Conservation (phyloP, 2,329 filamentous ascomycete species). For the Curvularia eragrostidis region DNA sequence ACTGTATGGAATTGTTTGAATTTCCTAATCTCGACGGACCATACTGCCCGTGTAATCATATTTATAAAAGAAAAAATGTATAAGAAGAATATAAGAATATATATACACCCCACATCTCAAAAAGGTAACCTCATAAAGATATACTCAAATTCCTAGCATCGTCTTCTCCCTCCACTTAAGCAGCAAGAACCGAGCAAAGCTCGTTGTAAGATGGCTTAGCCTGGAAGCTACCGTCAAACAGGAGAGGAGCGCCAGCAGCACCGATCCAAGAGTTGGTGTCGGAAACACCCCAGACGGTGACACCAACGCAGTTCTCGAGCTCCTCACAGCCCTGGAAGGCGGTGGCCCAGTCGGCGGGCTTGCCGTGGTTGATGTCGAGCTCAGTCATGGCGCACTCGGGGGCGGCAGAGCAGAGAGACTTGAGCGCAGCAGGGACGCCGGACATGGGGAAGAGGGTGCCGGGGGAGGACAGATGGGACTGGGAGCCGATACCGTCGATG, state of each 20-base stretch:
- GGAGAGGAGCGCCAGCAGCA: conserved; percentile 44
- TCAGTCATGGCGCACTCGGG: conserved; percentile 70
- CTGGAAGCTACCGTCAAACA: conserved; percentile 53
- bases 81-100: no score
- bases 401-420: conserved; percentile 59
- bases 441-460: conserved; percentile 49
- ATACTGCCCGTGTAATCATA: no score
- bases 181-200: conserved; percentile 26
- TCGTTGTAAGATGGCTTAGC: conserved; percentile 52
- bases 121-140: no score
- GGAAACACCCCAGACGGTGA: conserved; percentile 66
- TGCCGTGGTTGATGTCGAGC: conserved; percentile 68
- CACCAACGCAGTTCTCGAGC: conserved; percentile 66
- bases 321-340: conserved; percentile 63
- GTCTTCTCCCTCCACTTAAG: no score
- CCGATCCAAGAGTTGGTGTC: conserved; percentile 55
- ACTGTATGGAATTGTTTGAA: no score
- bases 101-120: no score
- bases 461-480: conserved; percentile 60
- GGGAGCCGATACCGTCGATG: conserved; percentile 70
- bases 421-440: conserved; percentile 58
- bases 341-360: conserved; percentile 64
- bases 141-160: no score
- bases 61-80: no score
- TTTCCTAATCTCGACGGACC: no score